Conservation (phyloP, 129 eudicot species). For the Artemisia annua region DNA sequence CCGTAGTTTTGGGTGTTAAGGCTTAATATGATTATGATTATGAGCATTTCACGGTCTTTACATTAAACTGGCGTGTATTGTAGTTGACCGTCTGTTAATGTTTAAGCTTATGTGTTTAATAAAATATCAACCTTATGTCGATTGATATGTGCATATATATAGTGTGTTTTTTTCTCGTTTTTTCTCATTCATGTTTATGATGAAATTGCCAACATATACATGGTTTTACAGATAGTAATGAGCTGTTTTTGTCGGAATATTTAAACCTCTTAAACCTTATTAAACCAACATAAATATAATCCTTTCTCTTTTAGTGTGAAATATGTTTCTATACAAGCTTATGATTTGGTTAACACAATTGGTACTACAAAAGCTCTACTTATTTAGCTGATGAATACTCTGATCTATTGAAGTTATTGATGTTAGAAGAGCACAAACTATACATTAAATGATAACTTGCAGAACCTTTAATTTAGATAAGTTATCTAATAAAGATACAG, state of each 20-base stretch:
- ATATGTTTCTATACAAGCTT: not conserved
- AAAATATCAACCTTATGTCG: too few relatives aligned
- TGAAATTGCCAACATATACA: not conserved
- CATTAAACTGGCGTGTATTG: not conserved
- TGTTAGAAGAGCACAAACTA: not conserved
- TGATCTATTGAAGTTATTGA: not conserved
- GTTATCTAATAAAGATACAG: not conserved
- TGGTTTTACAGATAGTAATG: too few relatives aligned
- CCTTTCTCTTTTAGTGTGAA: not conserved
- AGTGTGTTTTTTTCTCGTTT: not conserved
- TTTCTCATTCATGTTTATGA: not conserved
- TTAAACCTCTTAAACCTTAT: too few relatives aligned
- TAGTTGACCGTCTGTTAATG: not conserved
- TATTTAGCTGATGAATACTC: not conserved
- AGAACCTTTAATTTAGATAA: too few relatives aligned
- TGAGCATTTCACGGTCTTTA: not conserved
- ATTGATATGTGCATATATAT: not conserved
- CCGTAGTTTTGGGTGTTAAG: not conserved
- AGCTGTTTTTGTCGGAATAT: too few relatives aligned
- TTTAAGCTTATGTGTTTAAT: too few relatives aligned
- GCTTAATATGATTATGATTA: not conserved
- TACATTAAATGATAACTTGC: not conserved
- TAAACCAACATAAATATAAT: too few relatives aligned
- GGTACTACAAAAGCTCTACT: not conserved
- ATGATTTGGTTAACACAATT: not conserved